Evolutionary conservation across 331 rosid species (phyloP).

Genomic region (Saraca asoca): DNA sequence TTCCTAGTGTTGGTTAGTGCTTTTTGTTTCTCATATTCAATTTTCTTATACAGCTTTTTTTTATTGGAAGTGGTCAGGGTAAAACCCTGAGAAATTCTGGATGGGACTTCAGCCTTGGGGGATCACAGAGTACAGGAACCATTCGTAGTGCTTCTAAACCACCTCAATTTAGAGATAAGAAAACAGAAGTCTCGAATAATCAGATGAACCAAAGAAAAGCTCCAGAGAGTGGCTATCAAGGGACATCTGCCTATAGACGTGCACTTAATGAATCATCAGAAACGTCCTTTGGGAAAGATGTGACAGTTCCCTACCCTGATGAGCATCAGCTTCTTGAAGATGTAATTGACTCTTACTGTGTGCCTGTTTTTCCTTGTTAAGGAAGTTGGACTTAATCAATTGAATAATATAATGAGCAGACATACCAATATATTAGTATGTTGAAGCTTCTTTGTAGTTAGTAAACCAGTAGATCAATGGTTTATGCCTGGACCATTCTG

Average conservation of each 20-base stretch:
- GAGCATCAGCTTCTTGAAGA: slow-evolving; percentile 58
- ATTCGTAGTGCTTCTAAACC: slow-evolving; percentile 74
- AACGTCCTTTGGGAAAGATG: slow-evolving; percentile 48
- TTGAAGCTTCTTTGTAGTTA: slow-evolving; percentile 28
- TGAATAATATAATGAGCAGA: slow-evolving; percentile 20
- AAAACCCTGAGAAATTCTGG: slow-evolving; percentile 72
- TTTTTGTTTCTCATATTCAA: slow-evolving; percentile 26
- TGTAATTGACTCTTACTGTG: slow-evolving; percentile 53
- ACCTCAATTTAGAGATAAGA: slow-evolving; percentile 84
- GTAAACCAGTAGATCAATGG: slow-evolving; percentile 16
- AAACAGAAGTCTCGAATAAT: slow-evolving; percentile 52
- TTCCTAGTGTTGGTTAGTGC: slow-evolving; percentile 33
- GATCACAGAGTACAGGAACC: slow-evolving; percentile 81
- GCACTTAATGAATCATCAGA: slow-evolving; percentile 46
- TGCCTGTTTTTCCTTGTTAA: slow-evolving; percentile 12
- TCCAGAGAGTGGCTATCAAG: slow-evolving; percentile 58
- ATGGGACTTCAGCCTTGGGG: slow-evolving; percentile 96
- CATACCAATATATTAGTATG: slow-evolving; percentile 15
- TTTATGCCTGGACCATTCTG: slow-evolving; percentile 24
- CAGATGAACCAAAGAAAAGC: slow-evolving; percentile 60
- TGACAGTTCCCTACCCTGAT: slow-evolving; percentile 43
- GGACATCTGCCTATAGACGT: slow-evolving; percentile 51
- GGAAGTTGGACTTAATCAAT: slow-evolving; percentile 25
- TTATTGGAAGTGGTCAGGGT: slow-evolving; percentile 76
- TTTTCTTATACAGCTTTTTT: slow-evolving; percentile 33